Conservation (phyloP, 306 rosid genomes). For the Malus domestica region ASM211411v1 NC_041792.1:1352501-1353000, state of each 20-base stretch:
- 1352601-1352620: constrained; percentile 2
- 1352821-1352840: not conserved
- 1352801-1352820: not conserved
- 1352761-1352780: not conserved
- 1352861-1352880: not conserved
- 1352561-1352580: constrained; percentile 1
- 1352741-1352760: not conserved
- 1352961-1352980: not conserved
- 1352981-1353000: not conserved
- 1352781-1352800: not conserved
- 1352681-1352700: constrained; percentile 73
- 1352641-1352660: constrained; percentile 90
- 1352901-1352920: not conserved
- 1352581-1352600: constrained; percentile 3
- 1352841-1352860: not conserved
- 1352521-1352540: not conserved
- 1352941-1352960: not conserved
- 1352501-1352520: not conserved
- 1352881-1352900: not conserved
- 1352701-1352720: constrained; percentile 60
- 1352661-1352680: constrained; percentile 99
- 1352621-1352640: constrained; percentile 5
- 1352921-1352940: not conserved
- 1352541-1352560: not conserved
- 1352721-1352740: constrained; percentile 4